Percentiles rank a stretch among this genome's conserved stretches.
Conservation (phyloP, 148 eudicot species). For the Bassia scoparia region DNA sequence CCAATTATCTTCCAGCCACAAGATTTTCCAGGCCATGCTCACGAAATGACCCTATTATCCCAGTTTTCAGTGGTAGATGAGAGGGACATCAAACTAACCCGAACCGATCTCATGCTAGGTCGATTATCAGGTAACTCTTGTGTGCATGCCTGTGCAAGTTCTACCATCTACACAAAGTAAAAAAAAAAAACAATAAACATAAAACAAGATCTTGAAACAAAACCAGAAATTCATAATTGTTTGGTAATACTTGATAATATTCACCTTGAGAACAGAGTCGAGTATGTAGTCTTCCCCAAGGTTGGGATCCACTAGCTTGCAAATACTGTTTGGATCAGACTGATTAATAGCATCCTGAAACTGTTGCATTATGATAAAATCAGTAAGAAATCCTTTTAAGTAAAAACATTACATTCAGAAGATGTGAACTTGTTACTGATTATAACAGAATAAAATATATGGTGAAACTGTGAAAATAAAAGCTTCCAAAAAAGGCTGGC, state of each 20-base stretch:
- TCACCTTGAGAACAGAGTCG: conserved; percentile 67
- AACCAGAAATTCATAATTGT: not conserved
- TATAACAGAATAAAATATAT: not conserved
- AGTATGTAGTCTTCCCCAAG: conserved; percentile 60
- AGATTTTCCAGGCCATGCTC: conserved; percentile 50
- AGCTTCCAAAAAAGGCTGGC: not conserved
- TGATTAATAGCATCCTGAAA: conserved; percentile 52
- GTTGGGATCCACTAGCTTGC: conserved; percentile 57
- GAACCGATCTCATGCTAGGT: conserved; percentile 86
- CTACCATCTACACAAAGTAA: conserved; percentile 60
- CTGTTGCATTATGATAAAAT: conserved; percentile 29
- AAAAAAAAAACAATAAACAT: not conserved
- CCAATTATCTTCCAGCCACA: conserved; percentile 47
- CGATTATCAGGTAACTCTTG: conserved; percentile 65
- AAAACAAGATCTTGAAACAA: too few relatives aligned
- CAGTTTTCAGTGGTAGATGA: conserved; percentile 53
- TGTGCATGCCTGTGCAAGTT: conserved; percentile 71
- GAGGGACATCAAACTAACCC: conserved; percentile 60
- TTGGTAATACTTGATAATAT: not conserved
- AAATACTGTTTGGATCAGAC: conserved; percentile 49
- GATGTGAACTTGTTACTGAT: too few relatives aligned
- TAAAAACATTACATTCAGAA: not conserved
- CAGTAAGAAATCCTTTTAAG: not conserved
- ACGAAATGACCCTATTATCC: conserved; percentile 48
- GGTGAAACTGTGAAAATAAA: not conserved